Evolutionary conservation across 768 basidiomycete species (phyloP).

Genomic region (Gloeostereum incarnatum): DNA sequence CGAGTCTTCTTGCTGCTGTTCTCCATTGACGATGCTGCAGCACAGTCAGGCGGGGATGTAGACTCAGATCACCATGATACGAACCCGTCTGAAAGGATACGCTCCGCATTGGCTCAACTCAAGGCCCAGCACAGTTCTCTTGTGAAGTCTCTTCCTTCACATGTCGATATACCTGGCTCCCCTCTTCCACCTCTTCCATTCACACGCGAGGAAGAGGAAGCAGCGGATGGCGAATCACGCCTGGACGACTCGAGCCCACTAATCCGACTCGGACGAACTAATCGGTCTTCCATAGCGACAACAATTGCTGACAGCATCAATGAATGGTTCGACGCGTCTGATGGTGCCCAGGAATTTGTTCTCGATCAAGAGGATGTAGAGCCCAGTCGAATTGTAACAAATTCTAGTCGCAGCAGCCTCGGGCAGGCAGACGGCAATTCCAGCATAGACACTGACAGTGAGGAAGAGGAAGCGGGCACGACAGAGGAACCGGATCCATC

Average conservation of each 20-base stretch:
- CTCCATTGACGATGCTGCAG: neutral
- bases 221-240: no score
- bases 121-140: constrained; percentile 52
- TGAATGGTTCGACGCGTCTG: constrained; percentile 75
- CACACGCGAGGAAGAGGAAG: constrained; percentile 40
- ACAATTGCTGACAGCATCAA: constrained; percentile 39
- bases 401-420: constrained; percentile 28
- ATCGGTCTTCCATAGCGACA: constrained; percentile 38
- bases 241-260: constrained; percentile 4
- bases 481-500: constrained; percentile 5
- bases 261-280: constrained; percentile 20
- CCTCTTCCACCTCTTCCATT: constrained; percentile 30
- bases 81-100: constrained; percentile 30
- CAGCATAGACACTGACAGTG: constrained; percentile 46
- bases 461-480: constrained; percentile 20
- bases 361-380: constrained; percentile 36
- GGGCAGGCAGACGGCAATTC: constrained; percentile 29
- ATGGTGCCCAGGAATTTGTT: constrained; percentile 65
- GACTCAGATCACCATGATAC: neutral
- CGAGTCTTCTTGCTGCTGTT: constrained; percentile 11
- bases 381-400: constrained; percentile 27
- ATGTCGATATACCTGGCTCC: constrained; percentile 14
- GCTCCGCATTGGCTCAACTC: constrained; percentile 39
- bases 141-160: constrained; percentile 29
- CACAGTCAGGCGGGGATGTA: neutral